Evolutionary conservation across 148 eudicot genomes (phyloP).

Genomic region (Vaccinium macrocarpon): DNA sequence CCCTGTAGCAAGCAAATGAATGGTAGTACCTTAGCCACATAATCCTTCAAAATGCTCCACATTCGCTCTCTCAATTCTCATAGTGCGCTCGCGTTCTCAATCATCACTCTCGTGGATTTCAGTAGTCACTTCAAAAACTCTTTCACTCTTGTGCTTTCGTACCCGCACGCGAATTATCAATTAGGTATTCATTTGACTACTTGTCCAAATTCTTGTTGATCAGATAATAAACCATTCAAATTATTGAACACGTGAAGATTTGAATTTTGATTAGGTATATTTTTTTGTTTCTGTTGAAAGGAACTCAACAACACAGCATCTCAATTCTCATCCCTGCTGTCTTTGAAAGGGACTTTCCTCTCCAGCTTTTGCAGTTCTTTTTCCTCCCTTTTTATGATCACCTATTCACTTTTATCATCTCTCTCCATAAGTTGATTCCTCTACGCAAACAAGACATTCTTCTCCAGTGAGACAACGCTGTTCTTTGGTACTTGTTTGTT

Average conservation of each 20-base stretch:
- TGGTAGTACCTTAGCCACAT: no score
- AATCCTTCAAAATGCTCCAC: no score
- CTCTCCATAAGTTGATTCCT: neutral
- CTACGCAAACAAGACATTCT: neutral
- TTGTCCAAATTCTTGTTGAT: no score
- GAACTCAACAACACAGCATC: neutral
- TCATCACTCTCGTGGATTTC: no score
- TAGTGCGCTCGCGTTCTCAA: no score
- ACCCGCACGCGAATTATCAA: no score
- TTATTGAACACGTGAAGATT: neutral
- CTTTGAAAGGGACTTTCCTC: neutral
- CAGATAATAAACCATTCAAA: neutral
- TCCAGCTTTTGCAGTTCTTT: slow-evolving; percentile 3
- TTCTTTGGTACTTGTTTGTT: neutral
- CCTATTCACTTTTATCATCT: neutral
- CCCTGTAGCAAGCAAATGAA: no score
- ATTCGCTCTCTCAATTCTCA: no score
- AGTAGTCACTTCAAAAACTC: no score
- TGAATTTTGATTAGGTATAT: neutral
- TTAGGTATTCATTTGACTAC: no score
- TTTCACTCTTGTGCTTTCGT: no score
- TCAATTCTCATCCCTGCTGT: neutral
- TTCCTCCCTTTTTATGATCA: neutral
- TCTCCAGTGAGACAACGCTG: neutral
- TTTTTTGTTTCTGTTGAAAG: neutral